phyloP scores from a whole-genome alignment of 2,329 filamentous ascomycete genomes.

The Rutstroemia sp. region DNA sequence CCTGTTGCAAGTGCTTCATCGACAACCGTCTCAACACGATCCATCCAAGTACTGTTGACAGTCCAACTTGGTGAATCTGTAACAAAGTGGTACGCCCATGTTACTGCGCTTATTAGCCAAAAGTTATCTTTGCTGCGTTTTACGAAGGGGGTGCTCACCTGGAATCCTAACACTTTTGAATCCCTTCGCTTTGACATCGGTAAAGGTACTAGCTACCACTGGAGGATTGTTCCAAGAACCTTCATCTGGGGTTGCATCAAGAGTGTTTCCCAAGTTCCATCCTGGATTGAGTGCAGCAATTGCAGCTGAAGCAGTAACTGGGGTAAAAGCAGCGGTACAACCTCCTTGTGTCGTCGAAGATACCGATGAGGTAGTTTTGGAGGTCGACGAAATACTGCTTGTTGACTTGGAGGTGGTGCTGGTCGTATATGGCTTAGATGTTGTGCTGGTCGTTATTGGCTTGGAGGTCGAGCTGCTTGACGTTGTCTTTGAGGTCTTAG shows the following conservation, averaged over 20 bases:
- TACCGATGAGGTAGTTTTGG: neutral
- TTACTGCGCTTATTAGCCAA: constrained; percentile 34
- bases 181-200: constrained; percentile 43
- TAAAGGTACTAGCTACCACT: constrained; percentile 42
- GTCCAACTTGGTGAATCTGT: constrained; percentile 44
- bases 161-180: constrained; percentile 53
- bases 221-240: constrained; percentile 52
- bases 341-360: constrained; percentile 2
- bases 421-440: neutral
- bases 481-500: neutral
- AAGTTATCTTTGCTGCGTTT: too few relatives aligned
- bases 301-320: constrained; percentile 20
- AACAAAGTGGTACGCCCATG: constrained; percentile 50
- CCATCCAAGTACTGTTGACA: constrained; percentile 46
- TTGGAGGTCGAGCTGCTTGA: neutral
- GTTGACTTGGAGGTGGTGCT: neutral
- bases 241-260: constrained; percentile 49
- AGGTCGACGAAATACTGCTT: neutral
- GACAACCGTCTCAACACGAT: constrained; percentile 49
- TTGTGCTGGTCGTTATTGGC: neutral
- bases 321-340: constrained; percentile 18
- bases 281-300: constrained; percentile 44
- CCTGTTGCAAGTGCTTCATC: constrained; percentile 45
- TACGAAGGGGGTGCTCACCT: constrained; percentile 21
- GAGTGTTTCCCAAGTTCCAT: constrained; percentile 55